Evolutionary conservation across 106 monocot species (phyloP).

Genomic region (Agapanthus africanus): DNA sequence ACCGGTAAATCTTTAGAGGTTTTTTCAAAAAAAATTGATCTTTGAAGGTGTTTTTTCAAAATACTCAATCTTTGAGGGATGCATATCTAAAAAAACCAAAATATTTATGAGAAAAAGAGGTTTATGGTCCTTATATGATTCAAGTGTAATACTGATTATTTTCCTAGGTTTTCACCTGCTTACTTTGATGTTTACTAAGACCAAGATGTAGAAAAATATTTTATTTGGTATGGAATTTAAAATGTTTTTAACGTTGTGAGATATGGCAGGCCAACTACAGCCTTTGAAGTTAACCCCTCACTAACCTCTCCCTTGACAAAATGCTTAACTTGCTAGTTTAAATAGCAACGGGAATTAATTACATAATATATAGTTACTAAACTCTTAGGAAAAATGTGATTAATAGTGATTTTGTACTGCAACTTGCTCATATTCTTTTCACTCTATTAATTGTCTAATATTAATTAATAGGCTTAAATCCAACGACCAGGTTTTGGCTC

Average conservation of each 20-base stretch:
- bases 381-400: not conserved
- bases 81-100: too few species aligned
- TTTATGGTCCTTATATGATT: too few species aligned
- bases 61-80: too few species aligned
- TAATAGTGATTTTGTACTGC: not conserved
- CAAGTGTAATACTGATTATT: not conserved
- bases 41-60: too few species aligned
- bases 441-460: not conserved
- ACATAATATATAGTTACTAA: not conserved
- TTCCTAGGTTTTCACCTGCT: not conserved
- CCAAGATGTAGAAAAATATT: too few species aligned
- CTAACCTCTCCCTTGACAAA: not conserved
- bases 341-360: too few species aligned
- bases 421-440: not conserved
- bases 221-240: too few species aligned
- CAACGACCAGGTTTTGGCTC: too few species aligned
- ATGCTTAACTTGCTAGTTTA: not conserved
- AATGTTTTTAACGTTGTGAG: not conserved
- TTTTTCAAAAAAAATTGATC: too few species aligned
- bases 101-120: too few species aligned
- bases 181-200: not conserved
- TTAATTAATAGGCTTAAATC: too few species aligned
- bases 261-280: slow-evolving; percentile 1
- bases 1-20: too few species aligned
- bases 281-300: not conserved